These are phyloP conservation scores for Mimosa bimucronata DNA, from an alignment of 306 rosid species.

Conservation along the genomic window DNA sequence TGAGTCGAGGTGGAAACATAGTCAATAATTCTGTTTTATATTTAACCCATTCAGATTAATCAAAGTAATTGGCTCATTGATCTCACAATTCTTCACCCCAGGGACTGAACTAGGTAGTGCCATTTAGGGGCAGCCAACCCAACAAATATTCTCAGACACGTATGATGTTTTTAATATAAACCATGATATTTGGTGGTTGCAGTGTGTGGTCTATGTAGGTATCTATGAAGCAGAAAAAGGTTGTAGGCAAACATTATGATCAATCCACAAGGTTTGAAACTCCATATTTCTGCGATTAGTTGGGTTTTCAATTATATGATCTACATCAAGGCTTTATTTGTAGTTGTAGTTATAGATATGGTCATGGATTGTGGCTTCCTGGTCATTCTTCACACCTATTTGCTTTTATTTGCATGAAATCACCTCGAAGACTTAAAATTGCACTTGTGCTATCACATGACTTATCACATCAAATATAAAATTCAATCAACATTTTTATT, in stretches of 20 bases:
- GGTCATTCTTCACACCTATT: too few relatives aligned
- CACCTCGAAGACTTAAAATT: neutral
- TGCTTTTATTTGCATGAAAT: neutral
- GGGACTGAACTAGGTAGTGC: neutral
- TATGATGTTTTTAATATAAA: neutral
- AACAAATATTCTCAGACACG: neutral
- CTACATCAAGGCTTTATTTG: neutral
- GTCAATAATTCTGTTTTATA: neutral
- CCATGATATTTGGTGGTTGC: slow-evolving; percentile 41
- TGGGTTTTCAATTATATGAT: slow-evolving; percentile 7
- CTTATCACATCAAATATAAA: neutral
- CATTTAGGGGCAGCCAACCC: neutral
- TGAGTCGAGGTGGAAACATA: neutral
- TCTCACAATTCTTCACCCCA: neutral
- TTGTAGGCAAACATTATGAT: slow-evolving; percentile 69
- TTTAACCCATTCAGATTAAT: neutral
- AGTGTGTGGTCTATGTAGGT: slow-evolving; percentile 52
- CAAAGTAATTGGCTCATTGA: neutral
- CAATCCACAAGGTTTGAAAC: slow-evolving; percentile 65
- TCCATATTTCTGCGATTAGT: slow-evolving; percentile 38
- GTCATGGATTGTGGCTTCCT: neutral
- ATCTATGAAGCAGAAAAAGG: slow-evolving; percentile 63
- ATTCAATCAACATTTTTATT: neutral
- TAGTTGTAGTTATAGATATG: slow-evolving; percentile 9
- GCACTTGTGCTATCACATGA: neutral